Conservation (phyloP, 129 eudicot genomes). For the Tagetes erecta region DNA sequence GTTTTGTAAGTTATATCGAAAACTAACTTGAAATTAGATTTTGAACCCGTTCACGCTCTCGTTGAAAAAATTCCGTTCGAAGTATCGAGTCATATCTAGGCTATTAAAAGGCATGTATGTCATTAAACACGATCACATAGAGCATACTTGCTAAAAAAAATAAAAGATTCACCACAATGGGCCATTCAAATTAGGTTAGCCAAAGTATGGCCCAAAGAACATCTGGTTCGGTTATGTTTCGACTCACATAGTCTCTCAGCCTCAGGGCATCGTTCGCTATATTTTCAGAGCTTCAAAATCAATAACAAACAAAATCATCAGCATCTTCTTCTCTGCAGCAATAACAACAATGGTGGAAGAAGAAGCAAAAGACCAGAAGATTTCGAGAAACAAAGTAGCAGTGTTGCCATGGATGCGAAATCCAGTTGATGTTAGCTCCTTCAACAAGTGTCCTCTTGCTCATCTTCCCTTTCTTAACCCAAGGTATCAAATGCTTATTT, state of each 20-base stretch:
- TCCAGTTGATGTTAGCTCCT: slow-evolving; percentile 56
- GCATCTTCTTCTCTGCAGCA: not conserved
- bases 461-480: slow-evolving; percentile 61
- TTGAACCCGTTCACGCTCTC: too few species aligned
- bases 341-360: slow-evolving; percentile 3
- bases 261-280: slow-evolving; percentile 1
- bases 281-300: not conserved
- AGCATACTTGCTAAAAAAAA: too few species aligned
- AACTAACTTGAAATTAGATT: too few species aligned
- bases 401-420: slow-evolving; percentile 83
- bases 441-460: slow-evolving; percentile 41
- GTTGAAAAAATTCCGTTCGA: too few species aligned
- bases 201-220: not conserved
- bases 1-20: too few species aligned
- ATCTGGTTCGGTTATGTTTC: too few species aligned
- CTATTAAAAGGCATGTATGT: too few species aligned
- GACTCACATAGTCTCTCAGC: too few species aligned
- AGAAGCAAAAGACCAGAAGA: slow-evolving; percentile 18
- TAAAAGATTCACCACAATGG: not conserved
- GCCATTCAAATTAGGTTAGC: not conserved
- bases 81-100: too few species aligned
- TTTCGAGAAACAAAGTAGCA: slow-evolving; percentile 27
- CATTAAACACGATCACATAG: too few species aligned
- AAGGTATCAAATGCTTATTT: slow-evolving; percentile 40
- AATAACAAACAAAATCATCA: not conserved